Evolutionary conservation across 306 rosid genomes (phyloP).

Genomic region (Pueraria montana): DNA sequence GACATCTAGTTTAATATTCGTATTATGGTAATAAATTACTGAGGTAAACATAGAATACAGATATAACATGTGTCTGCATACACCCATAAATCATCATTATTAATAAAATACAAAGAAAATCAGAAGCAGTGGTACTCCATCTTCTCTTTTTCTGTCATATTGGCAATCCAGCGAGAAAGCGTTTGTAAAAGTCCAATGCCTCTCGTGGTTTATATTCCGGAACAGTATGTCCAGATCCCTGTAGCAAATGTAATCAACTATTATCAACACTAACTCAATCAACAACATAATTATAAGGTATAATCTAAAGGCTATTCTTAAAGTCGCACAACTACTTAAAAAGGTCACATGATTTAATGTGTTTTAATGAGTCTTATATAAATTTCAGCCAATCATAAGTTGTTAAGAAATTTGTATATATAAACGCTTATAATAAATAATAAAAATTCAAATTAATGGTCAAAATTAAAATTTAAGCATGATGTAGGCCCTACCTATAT

Average conservation of each 20-base stretch:
- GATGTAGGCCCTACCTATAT: not conserved
- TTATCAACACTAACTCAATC: not conserved
- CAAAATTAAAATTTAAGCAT: not conserved
- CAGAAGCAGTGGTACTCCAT: constrained; percentile 19
- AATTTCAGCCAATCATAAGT: not conserved
- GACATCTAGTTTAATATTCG: not conserved
- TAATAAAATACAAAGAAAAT: constrained; percentile 11
- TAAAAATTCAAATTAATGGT: not conserved
- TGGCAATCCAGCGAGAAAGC: constrained; percentile 70
- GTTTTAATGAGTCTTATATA: not conserved
- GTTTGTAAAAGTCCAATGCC: constrained; percentile 78
- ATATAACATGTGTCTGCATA: not conserved
- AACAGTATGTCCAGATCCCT: constrained; percentile 98
- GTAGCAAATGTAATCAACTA: constrained; percentile 50
- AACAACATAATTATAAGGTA: not conserved
- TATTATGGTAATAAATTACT: constrained; percentile 8
- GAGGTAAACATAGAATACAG: constrained; percentile 3
- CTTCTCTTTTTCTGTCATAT: constrained; percentile 43
- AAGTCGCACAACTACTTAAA: not conserved
- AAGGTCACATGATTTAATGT: not conserved
- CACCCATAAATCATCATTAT: not conserved
- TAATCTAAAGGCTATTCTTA: not conserved
- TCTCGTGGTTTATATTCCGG: constrained; percentile 93
- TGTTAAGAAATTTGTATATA: not conserved
- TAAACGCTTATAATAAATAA: not conserved